These are phyloP conservation scores for Mortierella claussenii DNA, from an alignment of 192 early-diverging fungal genomes.

Conservation along the genomic window DNA sequence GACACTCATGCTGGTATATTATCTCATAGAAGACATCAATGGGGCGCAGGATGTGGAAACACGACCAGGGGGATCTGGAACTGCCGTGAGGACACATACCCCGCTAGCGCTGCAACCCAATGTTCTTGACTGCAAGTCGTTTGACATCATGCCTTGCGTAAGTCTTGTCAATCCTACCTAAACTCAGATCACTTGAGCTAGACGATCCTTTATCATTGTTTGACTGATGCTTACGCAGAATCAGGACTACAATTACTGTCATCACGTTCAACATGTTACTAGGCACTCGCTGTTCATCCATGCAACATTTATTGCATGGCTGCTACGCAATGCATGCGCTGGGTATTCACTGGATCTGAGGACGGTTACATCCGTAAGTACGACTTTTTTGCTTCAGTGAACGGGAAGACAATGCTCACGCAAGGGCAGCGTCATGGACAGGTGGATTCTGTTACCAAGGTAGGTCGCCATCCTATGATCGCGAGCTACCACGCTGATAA, in stretches of 20 bases:
- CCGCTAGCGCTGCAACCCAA: conserved; percentile 48
- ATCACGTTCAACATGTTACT: too few relatives aligned
- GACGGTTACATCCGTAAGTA: conserved; percentile 97
- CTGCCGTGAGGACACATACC: conserved; percentile 18
- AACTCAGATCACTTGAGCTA: too few relatives aligned
- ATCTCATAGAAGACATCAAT: too few relatives aligned
- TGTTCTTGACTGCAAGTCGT: conserved; percentile 53
- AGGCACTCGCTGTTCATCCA: conserved; percentile 72
- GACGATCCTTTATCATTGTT: too few relatives aligned
- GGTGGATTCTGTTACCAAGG: conserved; percentile 87
- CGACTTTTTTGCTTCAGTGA: conserved; percentile 89
- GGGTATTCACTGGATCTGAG: conserved; percentile 87
- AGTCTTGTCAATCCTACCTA: too few relatives aligned
- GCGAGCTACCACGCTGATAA: too few relatives aligned
- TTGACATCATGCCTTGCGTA: conserved; percentile 59
- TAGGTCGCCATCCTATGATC: conserved; percentile 26
- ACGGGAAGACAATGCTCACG: conserved; percentile 84
- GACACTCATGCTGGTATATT: too few relatives aligned
- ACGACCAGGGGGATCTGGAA: not conserved
- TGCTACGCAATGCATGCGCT: conserved; percentile 77
- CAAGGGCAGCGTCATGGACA: conserved; percentile 86
- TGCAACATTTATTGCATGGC: conserved; percentile 76
- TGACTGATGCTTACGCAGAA: too few relatives aligned
- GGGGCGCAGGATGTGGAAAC: too few relatives aligned
- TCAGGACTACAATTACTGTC: too few relatives aligned